Base-by-base conservation (phyloP, 2,329 filamentous ascomycete species). In the Calonectria ilicicola region DNA sequence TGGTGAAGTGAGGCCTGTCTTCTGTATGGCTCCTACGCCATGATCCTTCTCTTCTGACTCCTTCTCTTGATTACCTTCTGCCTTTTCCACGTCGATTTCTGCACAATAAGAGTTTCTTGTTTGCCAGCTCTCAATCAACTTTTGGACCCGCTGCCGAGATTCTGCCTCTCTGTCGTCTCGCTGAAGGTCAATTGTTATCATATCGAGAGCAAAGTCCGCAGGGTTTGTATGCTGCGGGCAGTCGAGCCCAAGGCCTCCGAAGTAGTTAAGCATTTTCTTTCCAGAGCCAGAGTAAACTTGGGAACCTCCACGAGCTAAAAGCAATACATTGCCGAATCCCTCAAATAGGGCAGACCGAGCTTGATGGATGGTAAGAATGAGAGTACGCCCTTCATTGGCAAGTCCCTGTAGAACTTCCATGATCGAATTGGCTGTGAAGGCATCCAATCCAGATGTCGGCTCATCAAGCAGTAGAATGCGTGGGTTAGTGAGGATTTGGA, bases 361-460 rank as follows among this genome's bases (percentile, higher is more conserved):
- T 81, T 95, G 94, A 70, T 95, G 94, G 42, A 95, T 94, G 0
- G 93, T 95, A n/a, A 95, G 86, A 51, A 95, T 90, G 1, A 95
- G 82, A 0, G 93, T 95, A 7, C 93, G 89, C 1, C 93, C 93
- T 83, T 95, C 93, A 26, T 91, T 89, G 0, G 93, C 93, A 2
- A 96, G 86, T 2, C 91, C 91, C 27, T 90, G 88, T 1, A 95
- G 87, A 3, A 95, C 93, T 72, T 94, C 92, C 83, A 95, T 91
- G 74, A 95, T 95, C 1, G 93, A 95, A 66, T 89, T 91, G 1
- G 94, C 93, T 0, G 93, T 95, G 77, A 95, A 95, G 0, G 93
- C 93, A 79, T 96, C 94, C 0, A 95, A 84, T 0, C 94, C 94
- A 4, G 92, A 94, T 0, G 94, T 93, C 0, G 94, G 94, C 76